Percentiles rank a stretch among this genome's conserved stretches.
phyloP scores from a whole-genome alignment of 2,329 filamentous ascomycete genomes.

The Fusarium metavorans region DNA sequence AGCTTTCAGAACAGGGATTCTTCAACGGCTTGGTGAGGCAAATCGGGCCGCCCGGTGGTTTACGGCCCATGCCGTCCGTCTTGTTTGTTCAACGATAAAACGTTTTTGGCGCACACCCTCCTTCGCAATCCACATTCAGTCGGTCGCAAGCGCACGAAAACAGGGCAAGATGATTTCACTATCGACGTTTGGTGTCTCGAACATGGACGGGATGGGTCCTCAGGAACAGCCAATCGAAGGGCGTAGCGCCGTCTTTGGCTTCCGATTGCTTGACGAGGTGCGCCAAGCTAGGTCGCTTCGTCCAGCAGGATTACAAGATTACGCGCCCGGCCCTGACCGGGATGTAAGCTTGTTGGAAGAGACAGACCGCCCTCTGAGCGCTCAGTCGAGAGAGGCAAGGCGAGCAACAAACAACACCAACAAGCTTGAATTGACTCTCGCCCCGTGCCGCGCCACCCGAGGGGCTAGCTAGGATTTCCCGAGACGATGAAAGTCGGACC shows the following conservation, averaged over 20 bases:
- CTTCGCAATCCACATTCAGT: slow-evolving; percentile 12
- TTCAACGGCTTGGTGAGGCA: slow-evolving; percentile 28
- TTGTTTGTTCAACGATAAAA: slow-evolving; percentile 10
- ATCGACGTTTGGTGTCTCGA: slow-evolving; percentile 26
- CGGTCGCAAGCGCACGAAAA: slow-evolving; percentile 5
- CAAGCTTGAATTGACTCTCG: slow-evolving; percentile 42
- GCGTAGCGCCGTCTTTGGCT: slow-evolving; percentile 50
- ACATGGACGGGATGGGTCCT: slow-evolving; percentile 36
- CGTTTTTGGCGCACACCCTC: slow-evolving; percentile 23
- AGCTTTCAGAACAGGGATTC: slow-evolving; percentile 44
- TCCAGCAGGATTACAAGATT: slow-evolving; percentile 63
- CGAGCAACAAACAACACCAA: background rate
- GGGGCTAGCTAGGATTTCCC: slow-evolving; percentile 5
- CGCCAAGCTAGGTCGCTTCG: slow-evolving; percentile 54
- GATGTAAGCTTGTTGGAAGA: slow-evolving; percentile 46
- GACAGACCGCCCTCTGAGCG: slow-evolving; percentile 18
- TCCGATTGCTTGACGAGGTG: slow-evolving; percentile 61
- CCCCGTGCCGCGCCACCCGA: slow-evolving; percentile 53
- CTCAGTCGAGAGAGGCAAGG: background rate
- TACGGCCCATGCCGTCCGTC: slow-evolving; percentile 33
- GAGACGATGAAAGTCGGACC: slow-evolving; percentile 6
- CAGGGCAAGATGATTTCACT: slow-evolving; percentile 12
- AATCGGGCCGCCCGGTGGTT: slow-evolving; percentile 35
- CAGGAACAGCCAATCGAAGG: slow-evolving; percentile 55
- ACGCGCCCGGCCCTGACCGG: slow-evolving; percentile 63